A percentile compares a stretch with the other conserved stretches of the same genome.
phyloP scores from a whole-genome alignment of 495 filamentous ascomycete species.

The Hyaloscypha variabilis region DNA sequence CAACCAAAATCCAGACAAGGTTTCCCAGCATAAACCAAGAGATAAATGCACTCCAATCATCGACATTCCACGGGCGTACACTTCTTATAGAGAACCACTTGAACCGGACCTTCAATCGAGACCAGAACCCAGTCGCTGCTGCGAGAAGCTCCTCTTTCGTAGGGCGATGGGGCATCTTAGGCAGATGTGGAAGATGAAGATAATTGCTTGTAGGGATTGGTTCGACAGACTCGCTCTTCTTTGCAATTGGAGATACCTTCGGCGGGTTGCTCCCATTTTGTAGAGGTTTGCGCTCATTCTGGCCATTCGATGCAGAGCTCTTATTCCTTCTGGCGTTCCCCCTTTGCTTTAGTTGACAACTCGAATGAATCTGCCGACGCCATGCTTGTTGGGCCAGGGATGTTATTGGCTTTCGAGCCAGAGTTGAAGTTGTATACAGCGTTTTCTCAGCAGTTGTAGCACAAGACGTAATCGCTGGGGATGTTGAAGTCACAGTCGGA shows the following conservation, averaged over 20 bases:
- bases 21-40: conserved; percentile 95
- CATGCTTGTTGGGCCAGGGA: conserved; percentile 25
- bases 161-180: conserved; percentile 77
- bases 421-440: conserved; percentile 16
- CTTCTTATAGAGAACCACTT: conserved; percentile 98
- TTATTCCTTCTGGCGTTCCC: conserved; percentile 42
- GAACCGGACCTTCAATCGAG: conserved; percentile 87
- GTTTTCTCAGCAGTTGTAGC: conserved; percentile 22
- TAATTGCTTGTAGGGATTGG: conserved; percentile 21
- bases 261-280: conserved; percentile 17
- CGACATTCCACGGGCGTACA: conserved; percentile 91
- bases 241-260: conserved; percentile 14
- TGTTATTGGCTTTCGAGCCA: conserved; percentile 10
- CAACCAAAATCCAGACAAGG: conserved; percentile 89
- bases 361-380: conserved; percentile 30
- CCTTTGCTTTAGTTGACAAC: conserved; percentile 27
- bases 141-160: conserved; percentile 92
- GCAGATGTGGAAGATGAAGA: conserved; percentile 53
- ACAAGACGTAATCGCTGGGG: conserved; percentile 21
- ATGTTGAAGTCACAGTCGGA: conserved; percentile 10
- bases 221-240: conserved; percentile 13
- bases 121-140: conserved; percentile 91
- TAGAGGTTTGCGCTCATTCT: conserved; percentile 19
- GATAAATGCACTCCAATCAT: conserved; percentile 93
- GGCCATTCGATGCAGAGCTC: conserved; percentile 43